Conservation (phyloP, 108 stramenopile genomes). For the Schizochytrium sp. region DNA sequence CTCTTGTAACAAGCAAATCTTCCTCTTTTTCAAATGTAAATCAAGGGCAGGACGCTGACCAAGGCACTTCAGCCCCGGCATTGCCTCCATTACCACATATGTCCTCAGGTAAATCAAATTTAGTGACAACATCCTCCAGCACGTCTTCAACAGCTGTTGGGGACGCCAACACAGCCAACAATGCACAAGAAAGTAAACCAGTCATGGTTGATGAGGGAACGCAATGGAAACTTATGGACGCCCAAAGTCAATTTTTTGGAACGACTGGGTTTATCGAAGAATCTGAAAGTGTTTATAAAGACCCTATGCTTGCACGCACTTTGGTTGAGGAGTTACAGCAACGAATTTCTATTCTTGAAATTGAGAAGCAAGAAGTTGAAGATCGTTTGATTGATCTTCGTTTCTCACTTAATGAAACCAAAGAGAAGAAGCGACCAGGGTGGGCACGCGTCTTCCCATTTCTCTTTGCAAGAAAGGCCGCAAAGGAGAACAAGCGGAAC, state of each 20-base stretch:
- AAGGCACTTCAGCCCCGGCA: not conserved
- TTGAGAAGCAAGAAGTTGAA: conserved; percentile 37
- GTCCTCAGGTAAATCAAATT: not conserved
- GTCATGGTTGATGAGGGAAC: conserved; percentile 10
- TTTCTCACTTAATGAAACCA: conserved; percentile 23
- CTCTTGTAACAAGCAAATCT: not conserved
- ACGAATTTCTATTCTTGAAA: conserved; percentile 10
- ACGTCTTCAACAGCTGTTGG: not conserved
- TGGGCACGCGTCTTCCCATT: not conserved
- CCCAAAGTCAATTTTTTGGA: conserved; percentile 45
- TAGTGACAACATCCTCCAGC: not conserved
- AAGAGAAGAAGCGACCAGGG: not conserved
- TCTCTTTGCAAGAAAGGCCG: not conserved
- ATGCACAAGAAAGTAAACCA: not conserved
- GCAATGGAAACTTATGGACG: conserved; percentile 56
- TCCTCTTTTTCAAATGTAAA: no score
- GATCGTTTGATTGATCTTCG: conserved; percentile 60
- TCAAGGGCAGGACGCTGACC: no score
- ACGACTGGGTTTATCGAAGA: conserved; percentile 3
- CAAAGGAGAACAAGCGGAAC: not conserved
- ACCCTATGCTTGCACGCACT: conserved; percentile 9
- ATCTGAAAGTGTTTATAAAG: conserved; percentile 17
- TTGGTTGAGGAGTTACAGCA: conserved; percentile 52
- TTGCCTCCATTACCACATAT: not conserved
- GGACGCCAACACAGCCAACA: not conserved